These are phyloP conservation scores for Pichia sp. DNA, from an alignment of 1,139 yeast species.

Conservation along the genomic window DNA sequence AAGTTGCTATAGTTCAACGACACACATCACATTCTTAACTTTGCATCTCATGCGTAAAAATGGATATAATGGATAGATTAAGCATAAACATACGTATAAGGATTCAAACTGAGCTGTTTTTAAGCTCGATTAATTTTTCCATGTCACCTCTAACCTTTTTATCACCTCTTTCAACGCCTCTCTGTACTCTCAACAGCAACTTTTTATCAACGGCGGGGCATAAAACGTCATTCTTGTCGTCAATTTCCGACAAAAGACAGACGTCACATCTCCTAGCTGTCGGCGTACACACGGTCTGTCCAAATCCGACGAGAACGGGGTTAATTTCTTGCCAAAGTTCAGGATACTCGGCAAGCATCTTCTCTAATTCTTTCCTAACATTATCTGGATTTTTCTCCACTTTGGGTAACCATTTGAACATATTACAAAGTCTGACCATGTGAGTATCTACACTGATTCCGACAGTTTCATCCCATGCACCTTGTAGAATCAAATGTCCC, in stretches of 20 bases:
- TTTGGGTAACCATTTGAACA: conserved; percentile 74
- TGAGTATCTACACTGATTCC: conserved; percentile 97
- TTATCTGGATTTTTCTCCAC: conserved; percentile 58
- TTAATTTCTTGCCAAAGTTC: conserved; percentile 79
- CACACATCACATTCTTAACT: too few species aligned
- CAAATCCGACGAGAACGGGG: conserved; percentile 86
- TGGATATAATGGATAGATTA: too few species aligned
- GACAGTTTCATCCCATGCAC: conserved; percentile 66
- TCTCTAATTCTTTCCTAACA: conserved; percentile 60
- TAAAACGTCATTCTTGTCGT: conserved; percentile 21
- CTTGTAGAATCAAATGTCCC: conserved; percentile 77
- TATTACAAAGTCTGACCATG: conserved; percentile 69
- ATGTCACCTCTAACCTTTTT: conserved; percentile 23
- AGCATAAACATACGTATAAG: too few species aligned
- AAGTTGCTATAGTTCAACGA: background rate
- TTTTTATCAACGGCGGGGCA: conserved; percentile 48
- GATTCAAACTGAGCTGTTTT: conserved; percentile 1
- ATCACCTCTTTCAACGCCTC: conserved; percentile 14
- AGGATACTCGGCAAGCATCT: conserved; percentile 55
- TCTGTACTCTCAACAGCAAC: conserved; percentile 30
- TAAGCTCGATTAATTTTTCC: conserved; percentile 17
- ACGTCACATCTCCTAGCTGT: conserved; percentile 64
- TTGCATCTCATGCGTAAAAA: too few species aligned
- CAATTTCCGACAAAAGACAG: conserved; percentile 46
- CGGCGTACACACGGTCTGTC: conserved; percentile 81